Evolutionary conservation across 73 alveolate species (phyloP).

Genomic region (Symbiodinium pilosum): DNA sequence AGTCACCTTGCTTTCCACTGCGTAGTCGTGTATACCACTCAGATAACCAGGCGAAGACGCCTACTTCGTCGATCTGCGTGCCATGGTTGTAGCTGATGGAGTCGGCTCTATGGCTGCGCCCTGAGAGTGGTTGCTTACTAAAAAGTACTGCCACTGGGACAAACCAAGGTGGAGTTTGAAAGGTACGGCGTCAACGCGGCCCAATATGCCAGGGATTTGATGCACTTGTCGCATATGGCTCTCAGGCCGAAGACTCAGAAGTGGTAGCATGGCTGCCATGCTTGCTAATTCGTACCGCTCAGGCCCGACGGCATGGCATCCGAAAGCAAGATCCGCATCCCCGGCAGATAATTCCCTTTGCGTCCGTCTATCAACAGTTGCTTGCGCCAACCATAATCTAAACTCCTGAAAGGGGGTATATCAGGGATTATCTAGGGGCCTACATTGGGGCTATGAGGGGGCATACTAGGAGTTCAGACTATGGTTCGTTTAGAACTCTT

Average conservation of each 20-base stretch:
- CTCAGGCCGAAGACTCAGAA: conserved; percentile 23
- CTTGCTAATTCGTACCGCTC: not conserved
- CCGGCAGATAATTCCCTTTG: too few species aligned
- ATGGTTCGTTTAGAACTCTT: too few species aligned
- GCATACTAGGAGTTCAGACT: too few species aligned
- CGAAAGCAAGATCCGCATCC: not conserved
- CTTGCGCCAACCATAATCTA: too few species aligned
- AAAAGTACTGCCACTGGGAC: too few species aligned
- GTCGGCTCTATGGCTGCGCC: conserved; percentile 70
- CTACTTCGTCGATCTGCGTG: conserved; percentile 49
- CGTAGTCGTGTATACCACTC: too few species aligned
- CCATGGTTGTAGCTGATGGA: conserved; percentile 84
- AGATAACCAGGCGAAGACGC: conserved; percentile 50
- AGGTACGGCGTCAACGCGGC: conserved; percentile 90
- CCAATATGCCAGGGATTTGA: conserved; percentile 49
- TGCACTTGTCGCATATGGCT: conserved; percentile 35
- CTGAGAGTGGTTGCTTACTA: not conserved
- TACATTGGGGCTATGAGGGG: too few species aligned
- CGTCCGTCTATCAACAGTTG: too few species aligned
- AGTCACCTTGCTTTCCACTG: too few species aligned
- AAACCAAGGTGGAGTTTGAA: conserved; percentile 52
- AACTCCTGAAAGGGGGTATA: too few species aligned
- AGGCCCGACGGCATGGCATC: conserved; percentile 40
- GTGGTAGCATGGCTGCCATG: not conserved
- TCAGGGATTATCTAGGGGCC: too few species aligned